Evolutionary conservation across 768 basidiomycete genomes (phyloP), one percentile per base, ranked within the genome.

Genomic region (Leccinum broughii): DNA sequence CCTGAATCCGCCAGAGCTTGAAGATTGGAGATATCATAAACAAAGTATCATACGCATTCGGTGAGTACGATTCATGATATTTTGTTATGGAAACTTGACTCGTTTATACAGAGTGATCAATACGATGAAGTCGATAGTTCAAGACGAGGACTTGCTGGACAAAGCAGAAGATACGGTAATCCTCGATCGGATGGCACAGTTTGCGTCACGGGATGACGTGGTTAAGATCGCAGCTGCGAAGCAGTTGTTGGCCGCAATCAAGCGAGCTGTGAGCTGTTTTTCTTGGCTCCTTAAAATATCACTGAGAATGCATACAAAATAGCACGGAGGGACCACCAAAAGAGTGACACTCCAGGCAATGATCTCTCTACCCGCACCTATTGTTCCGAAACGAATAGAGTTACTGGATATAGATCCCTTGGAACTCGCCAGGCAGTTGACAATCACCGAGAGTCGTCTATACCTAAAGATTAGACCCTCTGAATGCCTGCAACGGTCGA

Each of bases 381-480:
- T 78, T 56, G 75, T 76, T 55, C 75, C 74, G 7, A 78, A 75
- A 67, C 81, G 80, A 60, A 65, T 85, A 59, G 83, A 84, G 49
- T 66, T 89, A 4, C 64, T 80, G 11, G 88, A 89, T 56, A 80
- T 89, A 51, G 82, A 87, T 62, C 80, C 87, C 0, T 68, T 86
- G 51, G 88, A 89, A 67, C 69, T 89, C 3, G 88, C 88, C 0
- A 78, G 88, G 14, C 88, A 89, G 70, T 70, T 89, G 63, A 89
- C 88, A 0, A 81, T 88, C 63, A 78, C 84, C 65, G 88, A 89
- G 69, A 82, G 80, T 56, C 74, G 77, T 14, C 71, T 86, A 48
- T 89, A 84, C 73, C 77, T 79, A 69, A 80, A 80, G 68, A 87
- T 89, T 64, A 76, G 78, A 55, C 79, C 84, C 1, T 80, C 79